Evolutionary conservation across 2,329 filamentous ascomycete genomes (phyloP), one percentile per base, ranked within the genome.

Genomic region (Cladorrhinum sp.): DNA sequence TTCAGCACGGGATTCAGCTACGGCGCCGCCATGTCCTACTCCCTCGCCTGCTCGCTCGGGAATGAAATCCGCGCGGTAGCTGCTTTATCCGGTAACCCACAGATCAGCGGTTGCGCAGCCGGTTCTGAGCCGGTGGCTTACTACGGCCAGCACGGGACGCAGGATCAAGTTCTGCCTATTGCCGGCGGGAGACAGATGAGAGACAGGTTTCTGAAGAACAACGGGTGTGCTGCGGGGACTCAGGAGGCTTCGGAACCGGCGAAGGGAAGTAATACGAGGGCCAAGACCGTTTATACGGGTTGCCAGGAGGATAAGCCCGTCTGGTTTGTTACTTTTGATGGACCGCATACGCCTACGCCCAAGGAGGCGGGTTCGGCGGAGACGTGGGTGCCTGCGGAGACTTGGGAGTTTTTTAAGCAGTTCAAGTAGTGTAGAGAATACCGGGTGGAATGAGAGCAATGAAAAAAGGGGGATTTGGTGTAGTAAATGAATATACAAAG

Each of bases 1-100:
- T 80, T 79, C 67, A 71, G 76, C 24, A 76, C 76, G 1, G 77
- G 77, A n/a, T 79, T 77, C 68, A 76, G 74, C 61, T 79, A 77
- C 64, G 77, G 78, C 38, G 77, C 71, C 45, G 73, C 74, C 50
- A 79, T 80, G 75, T 72, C 71, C 2, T 77, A 72, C 66, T 69
- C 73, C 1, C 66, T 79, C 13, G 77, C 78, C 2, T 80, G 77
- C 64, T 72, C 76, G 2, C 73, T 73, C 16, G 71, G 76, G 12
- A 64, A 66, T 41, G 59, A 68, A 50, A 74, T 78, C 67, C 72
- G 74, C 32, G 78, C 75, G 48, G 72, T 80, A 18, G 72, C 65
- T 2, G 62, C 53, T 0, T 27, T 67, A 2, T 64, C 62, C 0
- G 61, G 62, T 1, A 57, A 53, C 23, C 59, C 58, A 2, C 16